Evolutionary conservation across 768 basidiomycete genomes (phyloP), one percentile per base, ranked within the genome.

Genomic region (Podaxis mareebaensis): DNA sequence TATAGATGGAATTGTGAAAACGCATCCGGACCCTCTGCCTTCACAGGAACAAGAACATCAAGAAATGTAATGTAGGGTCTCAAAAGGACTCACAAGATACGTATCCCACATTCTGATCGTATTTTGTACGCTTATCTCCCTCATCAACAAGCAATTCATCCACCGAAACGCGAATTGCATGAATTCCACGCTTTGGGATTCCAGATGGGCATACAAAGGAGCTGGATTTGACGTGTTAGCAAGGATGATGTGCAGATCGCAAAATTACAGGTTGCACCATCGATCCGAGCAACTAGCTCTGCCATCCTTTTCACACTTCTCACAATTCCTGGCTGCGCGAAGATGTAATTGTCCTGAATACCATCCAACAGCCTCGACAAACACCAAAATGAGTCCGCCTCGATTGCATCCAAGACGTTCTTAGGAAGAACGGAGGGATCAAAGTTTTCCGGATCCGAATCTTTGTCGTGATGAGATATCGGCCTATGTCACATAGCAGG

Each of bases 31-130:
- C 97, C 97, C 77, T 99, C 97, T 13, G 96, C 91, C 97, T 99
- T 64, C 1, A 49, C 15, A 53, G 28, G 17, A 44, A 51, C 49
- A 24, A 20, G n/a, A 65, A 42, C 53, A 7, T 13, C 46, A 38
- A 53, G 28, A 8, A 24, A 2, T 17, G n/a, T 30, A 46, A 46
- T 10, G 17, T n/a, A 61, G 55, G 24, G 3, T 76, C 93, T 63
- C 65, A 99, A 46, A 62, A 55, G 20, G 3, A 76, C 93, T 61
- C 64, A 99, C 97, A 71, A 99, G 77, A 75, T 99, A 99, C 12
- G 97, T 99, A 74, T 99, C 97, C 97, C 97, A 99, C 96, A 99
- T 99, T 60, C 97, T 85, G 55, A 98, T 93, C 17, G 96, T 99
- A 74, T 98, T 96, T 69, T 90, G 87, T 54, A 99, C 95, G 68